phyloP scores from a whole-genome alignment of 768 basidiomycete genomes.

The Trametes cubensis region DNA sequence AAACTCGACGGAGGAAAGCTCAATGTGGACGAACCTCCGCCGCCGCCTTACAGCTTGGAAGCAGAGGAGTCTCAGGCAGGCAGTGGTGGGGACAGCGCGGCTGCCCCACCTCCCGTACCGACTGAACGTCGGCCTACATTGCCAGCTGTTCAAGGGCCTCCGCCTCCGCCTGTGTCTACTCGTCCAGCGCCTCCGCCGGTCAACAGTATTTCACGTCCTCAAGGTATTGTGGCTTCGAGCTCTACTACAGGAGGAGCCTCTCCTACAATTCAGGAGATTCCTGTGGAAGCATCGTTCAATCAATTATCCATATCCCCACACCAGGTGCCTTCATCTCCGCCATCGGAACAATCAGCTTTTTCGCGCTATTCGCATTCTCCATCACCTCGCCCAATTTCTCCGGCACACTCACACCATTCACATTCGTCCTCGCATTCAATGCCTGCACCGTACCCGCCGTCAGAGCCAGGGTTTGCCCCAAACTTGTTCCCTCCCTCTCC shows the following conservation, averaged over 20 bases:
- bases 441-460: conserved; percentile 1
- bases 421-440: conserved; percentile 19
- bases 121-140: conserved; percentile 11
- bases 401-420: conserved; percentile 22
- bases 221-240: conserved; percentile 13
- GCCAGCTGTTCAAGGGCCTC: background rate
- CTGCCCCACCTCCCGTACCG: conserved; percentile 12
- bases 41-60: conserved; percentile 70
- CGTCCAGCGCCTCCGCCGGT: conserved; percentile 17
- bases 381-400: conserved; percentile 19
- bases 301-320: conserved; percentile 39
- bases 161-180: conserved; percentile 2
- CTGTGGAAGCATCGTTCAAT: conserved; percentile 44
- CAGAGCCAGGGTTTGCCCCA: conserved; percentile 11
- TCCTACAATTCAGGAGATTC: conserved; percentile 31
- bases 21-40: conserved; percentile 56
- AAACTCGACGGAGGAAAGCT: conserved; percentile 36
- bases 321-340: conserved; percentile 37
- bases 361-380: conserved; percentile 16
- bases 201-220: conserved; percentile 17
- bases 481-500: conserved; percentile 18
- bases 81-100: background rate
- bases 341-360: conserved; percentile 6
- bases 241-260: conserved; percentile 16
- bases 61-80: conserved; percentile 35